phyloP scores from a whole-genome alignment of 306 rosid genomes.

The Cucumis sativus region DNA sequence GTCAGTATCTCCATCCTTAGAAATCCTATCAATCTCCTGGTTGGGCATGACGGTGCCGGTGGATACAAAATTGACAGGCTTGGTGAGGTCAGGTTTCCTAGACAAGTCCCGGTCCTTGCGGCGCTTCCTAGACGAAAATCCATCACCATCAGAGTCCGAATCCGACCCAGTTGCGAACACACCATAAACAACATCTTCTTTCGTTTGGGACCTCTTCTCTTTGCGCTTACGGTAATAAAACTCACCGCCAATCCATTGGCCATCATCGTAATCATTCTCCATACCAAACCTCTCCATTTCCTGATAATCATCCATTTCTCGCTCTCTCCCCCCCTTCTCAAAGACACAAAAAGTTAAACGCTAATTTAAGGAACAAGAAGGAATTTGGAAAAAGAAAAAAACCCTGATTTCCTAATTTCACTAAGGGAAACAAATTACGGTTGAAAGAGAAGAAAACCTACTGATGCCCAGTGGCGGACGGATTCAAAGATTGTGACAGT shows the following conservation, averaged over 20 bases:
- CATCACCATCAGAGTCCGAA: conserved; percentile 31
- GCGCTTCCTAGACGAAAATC: conserved; percentile 38
- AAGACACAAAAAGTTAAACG: neutral
- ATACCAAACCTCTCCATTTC: conserved; percentile 74
- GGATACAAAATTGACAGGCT: conserved; percentile 73
- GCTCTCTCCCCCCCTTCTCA: neutral
- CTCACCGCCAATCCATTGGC: conserved; percentile 61
- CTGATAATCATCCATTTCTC: conserved; percentile 64
- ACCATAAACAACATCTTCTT: conserved; percentile 63
- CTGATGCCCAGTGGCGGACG: too few species aligned
- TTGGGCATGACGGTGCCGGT: conserved; percentile 64
- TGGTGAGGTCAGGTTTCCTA: conserved; percentile 41
- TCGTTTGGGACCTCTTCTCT: conserved; percentile 59
- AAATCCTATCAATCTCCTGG: conserved; percentile 32
- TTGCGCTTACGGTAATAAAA: conserved; percentile 50
- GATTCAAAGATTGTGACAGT: too few species aligned
- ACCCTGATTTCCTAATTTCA: neutral
- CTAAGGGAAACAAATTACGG: neutral
- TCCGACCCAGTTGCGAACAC: conserved; percentile 47
- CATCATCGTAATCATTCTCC: conserved; percentile 80
- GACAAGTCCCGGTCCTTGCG: conserved; percentile 32
- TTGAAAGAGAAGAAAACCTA: neutral
- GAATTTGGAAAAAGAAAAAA: neutral
- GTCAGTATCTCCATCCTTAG: conserved; percentile 24
- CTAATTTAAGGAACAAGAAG: neutral